Evolutionary conservation across 73 alveolate species (phyloP).

Genomic region (Stentor coeruleus): DNA sequence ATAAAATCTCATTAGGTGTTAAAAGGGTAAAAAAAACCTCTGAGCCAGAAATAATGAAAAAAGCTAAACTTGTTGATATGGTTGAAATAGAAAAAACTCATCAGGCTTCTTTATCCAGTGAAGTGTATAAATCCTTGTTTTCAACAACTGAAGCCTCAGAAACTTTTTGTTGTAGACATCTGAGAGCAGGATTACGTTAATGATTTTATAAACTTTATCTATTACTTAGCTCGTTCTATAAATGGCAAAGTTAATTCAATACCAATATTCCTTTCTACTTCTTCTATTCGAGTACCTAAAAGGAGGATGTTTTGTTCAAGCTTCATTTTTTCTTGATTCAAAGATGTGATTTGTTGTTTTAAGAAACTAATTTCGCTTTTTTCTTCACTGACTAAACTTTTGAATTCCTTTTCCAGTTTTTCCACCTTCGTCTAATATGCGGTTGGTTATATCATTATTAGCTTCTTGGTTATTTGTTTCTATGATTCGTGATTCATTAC

Average conservation of each 20-base stretch:
- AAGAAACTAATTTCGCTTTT: slow-evolving; percentile 56
- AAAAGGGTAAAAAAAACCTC: background rate
- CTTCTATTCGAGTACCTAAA: slow-evolving; percentile 46
- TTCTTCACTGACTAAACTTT: slow-evolving; percentile 54
- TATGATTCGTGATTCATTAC: slow-evolving; percentile 56
- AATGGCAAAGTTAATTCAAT: slow-evolving; percentile 33
- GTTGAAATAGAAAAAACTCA: background rate
- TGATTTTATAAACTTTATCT: too few species aligned
- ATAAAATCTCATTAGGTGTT: background rate
- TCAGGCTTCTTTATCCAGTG: background rate
- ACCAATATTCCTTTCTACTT: slow-evolving; percentile 59
- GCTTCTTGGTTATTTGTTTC: slow-evolving; percentile 55
- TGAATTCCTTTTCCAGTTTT: slow-evolving; percentile 60
- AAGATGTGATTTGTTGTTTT: slow-evolving; percentile 47
- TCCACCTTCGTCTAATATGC: slow-evolving; percentile 63
- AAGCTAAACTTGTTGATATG: background rate
- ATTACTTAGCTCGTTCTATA: background rate
- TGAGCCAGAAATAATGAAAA: background rate
- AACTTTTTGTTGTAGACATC: slow-evolving; percentile 17
- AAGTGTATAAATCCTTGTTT: slow-evolving; percentile 21
- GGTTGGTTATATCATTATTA: slow-evolving; percentile 54
- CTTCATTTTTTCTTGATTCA: slow-evolving; percentile 64
- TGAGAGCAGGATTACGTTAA: slow-evolving; percentile 21
- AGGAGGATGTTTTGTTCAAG: slow-evolving; percentile 50
- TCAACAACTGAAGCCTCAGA: background rate